phyloP scores from a whole-genome alignment of 768 basidiomycete species.

The Russula virescens region DNA sequence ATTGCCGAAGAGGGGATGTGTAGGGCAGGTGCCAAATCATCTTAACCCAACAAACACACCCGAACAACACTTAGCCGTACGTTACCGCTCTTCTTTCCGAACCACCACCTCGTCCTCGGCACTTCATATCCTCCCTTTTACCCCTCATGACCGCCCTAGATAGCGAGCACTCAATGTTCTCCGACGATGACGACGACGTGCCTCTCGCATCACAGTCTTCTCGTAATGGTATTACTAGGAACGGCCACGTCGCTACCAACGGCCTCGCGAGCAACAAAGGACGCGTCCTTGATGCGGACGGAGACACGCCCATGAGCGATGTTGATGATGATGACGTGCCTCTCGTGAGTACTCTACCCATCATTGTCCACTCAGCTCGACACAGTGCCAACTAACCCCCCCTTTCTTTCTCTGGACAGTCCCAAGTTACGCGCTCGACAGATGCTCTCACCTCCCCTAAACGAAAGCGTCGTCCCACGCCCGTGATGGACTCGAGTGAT shows the following conservation, averaged over 20 bases:
- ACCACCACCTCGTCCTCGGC: slow-evolving; percentile 10
- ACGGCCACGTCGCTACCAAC: slow-evolving; percentile 42
- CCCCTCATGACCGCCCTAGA: slow-evolving; percentile 11
- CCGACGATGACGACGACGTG: slow-evolving; percentile 52
- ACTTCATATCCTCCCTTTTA: neutral
- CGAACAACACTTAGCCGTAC: slow-evolving; percentile 19
- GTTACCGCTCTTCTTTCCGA: slow-evolving; percentile 21
- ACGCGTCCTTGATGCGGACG: slow-evolving; percentile 35
- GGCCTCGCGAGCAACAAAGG: slow-evolving; percentile 31
- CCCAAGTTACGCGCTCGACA: slow-evolving; percentile 45
- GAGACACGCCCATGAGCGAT: slow-evolving; percentile 53
- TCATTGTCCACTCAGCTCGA: neutral
- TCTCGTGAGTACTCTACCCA: slow-evolving; percentile 45
- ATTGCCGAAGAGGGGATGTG: slow-evolving; percentile 29
- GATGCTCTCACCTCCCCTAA: slow-evolving; percentile 34
- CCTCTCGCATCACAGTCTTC: slow-evolving; percentile 42
- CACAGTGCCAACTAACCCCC: neutral
- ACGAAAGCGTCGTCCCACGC: slow-evolving; percentile 24
- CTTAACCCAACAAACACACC: slow-evolving; percentile 25
- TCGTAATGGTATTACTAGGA: slow-evolving; percentile 28
- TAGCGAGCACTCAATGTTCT: slow-evolving; percentile 45
- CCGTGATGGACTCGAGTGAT: slow-evolving; percentile 34
- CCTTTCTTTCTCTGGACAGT: slow-evolving; percentile 36
- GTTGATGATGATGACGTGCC: slow-evolving; percentile 56
- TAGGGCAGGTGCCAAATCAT: slow-evolving; percentile 52